These are phyloP conservation scores for Lodderomyces jiufengensis DNA, from an alignment of 1,139 yeast genomes.

Conservation along the genomic window DNA sequence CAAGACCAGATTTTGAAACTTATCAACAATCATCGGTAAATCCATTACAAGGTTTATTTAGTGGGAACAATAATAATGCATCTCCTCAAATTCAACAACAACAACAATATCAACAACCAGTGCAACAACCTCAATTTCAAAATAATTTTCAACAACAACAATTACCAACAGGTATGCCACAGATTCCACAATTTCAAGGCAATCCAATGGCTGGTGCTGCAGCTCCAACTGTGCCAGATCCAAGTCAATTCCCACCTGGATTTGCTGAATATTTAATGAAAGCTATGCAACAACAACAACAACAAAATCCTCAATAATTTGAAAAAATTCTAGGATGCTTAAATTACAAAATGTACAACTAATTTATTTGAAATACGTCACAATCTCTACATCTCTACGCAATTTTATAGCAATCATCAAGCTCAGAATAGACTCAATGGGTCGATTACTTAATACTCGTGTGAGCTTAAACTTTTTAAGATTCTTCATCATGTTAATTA, in stretches of 20 bases:
- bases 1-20: slow-evolving; percentile 35
- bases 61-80: slow-evolving; percentile 11
- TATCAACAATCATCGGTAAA: slow-evolving; percentile 40
- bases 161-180: background rate
- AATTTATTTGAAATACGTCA: too few relatives aligned
- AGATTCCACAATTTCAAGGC: too few relatives aligned
- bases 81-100: slow-evolving; percentile 15
- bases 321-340: too few relatives aligned
- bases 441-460: too few relatives aligned
- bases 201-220: background rate
- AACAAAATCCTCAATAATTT: slow-evolving; percentile 5
- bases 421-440: too few relatives aligned
- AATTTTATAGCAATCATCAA: too few relatives aligned
- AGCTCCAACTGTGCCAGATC: slow-evolving; percentile 1
- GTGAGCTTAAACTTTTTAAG: too few relatives aligned
- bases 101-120: slow-evolving; percentile 9
- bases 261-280: slow-evolving; percentile 14
- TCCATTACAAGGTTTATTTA: slow-evolving; percentile 52
- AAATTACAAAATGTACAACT: too few relatives aligned
- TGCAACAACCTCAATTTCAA: slow-evolving; percentile 5
- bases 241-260: slow-evolving; percentile 9
- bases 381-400: too few relatives aligned
- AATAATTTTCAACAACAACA: slow-evolving; percentile 5
- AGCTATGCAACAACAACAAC: slow-evolving; percentile 17
- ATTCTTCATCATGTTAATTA: too few relatives aligned